Conservation (phyloP, 169 alveolate species). For the Miamiensis avidus region DNA sequence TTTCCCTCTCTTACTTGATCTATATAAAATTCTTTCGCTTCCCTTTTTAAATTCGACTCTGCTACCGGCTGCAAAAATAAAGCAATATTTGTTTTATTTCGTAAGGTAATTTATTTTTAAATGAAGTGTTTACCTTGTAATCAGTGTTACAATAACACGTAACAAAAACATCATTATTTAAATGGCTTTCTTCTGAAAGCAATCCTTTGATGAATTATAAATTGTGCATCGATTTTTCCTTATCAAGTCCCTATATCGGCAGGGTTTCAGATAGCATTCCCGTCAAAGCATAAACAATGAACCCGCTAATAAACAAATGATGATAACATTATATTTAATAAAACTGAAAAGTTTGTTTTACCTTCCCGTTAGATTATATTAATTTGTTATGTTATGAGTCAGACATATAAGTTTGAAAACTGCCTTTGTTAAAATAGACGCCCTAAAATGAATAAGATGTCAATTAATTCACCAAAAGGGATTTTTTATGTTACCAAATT, state of each 20-base stretch:
- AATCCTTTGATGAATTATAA: constrained; percentile 44
- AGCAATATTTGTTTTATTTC: too few species aligned
- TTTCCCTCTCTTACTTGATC: background rate
- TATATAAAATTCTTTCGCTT: background rate
- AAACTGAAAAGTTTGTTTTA: background rate
- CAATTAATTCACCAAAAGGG: background rate
- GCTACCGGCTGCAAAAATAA: background rate
- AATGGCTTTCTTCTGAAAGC: constrained; percentile 54
- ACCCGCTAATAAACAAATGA: constrained; percentile 45
- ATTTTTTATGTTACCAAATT: constrained; percentile 61
- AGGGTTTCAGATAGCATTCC: constrained; percentile 72
- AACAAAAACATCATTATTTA: constrained; percentile 54
- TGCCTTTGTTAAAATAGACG: constrained; percentile 80
- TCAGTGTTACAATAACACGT: constrained; percentile 55
- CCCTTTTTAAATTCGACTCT: background rate
- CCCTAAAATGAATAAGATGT: background rate
- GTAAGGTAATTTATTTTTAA: background rate
- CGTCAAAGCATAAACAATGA: constrained; percentile 68
- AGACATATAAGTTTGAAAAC: constrained; percentile 70
- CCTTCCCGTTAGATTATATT: constrained; percentile 48
- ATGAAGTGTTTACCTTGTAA: constrained; percentile 18
- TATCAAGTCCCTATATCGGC: constrained; percentile 23
- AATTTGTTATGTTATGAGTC: constrained; percentile 61
- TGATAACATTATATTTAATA: too few species aligned
- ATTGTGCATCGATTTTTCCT: constrained; percentile 20